Conservation (phyloP, 108 stramenopile genomes). For the Stephanodiscus minutulus region DNA sequence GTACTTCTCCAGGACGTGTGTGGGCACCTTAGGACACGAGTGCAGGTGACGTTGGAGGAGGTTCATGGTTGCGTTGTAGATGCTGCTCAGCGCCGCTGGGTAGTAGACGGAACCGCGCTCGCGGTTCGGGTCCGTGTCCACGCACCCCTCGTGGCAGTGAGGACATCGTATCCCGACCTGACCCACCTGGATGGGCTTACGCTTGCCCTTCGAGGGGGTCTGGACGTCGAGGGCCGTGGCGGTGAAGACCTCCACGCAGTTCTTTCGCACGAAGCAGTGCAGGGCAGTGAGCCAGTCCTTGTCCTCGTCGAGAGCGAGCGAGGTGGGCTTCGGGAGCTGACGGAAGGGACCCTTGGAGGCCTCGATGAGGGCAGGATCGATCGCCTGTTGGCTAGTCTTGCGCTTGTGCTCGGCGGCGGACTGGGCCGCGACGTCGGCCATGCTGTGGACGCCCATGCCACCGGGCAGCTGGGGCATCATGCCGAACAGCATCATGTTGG, state of each 20-base stretch:
- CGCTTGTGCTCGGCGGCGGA: not conserved
- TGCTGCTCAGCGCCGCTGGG: conserved; percentile 45
- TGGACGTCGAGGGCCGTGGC: conserved; percentile 65
- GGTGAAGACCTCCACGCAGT: conserved; percentile 81
- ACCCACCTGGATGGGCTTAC: conserved; percentile 75
- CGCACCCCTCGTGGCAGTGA: conserved; percentile 57
- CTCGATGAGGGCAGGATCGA: conserved; percentile 18
- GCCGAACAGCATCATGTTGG: not conserved
- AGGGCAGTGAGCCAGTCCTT: conserved; percentile 84
- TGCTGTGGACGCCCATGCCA: not conserved
- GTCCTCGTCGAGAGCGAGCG: conserved; percentile 65
- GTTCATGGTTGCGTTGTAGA: conserved; percentile 56
- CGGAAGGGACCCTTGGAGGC: conserved; percentile 66
- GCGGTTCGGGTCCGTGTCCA: conserved; percentile 14
- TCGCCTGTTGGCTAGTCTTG: not conserved
- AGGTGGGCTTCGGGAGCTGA: conserved; percentile 51
- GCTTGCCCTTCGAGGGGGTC: conserved; percentile 77
- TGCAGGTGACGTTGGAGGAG: conserved; percentile 69
- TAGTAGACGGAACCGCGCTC: conserved; percentile 82
- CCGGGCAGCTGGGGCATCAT: not conserved
- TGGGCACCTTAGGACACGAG: conserved; percentile 61
- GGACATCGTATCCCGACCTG: conserved; percentile 89
- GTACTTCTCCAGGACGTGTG: conserved; percentile 65
- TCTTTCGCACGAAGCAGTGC: conserved; percentile 79
- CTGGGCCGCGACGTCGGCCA: not conserved